A percentile compares a stretch with the other conserved stretches of the same genome.
These are phyloP conservation scores for Cantharellus anzutake DNA, from an alignment of 768 basidiomycete genomes.

Conservation along the genomic window DNA sequence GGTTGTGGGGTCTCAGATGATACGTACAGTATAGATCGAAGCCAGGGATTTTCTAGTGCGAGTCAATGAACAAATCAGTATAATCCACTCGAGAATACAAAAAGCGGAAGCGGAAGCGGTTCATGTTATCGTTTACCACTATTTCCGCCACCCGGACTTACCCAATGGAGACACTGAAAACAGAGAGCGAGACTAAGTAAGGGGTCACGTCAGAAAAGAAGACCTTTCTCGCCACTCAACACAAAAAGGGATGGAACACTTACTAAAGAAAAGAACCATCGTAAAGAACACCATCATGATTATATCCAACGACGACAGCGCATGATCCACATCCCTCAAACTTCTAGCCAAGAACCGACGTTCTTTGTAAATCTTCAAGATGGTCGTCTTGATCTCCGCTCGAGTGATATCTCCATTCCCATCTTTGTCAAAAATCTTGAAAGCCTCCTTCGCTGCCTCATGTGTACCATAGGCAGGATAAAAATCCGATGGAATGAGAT, in stretches of 20 bases:
- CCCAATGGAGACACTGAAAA: conserved; percentile 34
- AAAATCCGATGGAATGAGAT: conserved; percentile 51
- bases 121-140: too few species aligned
- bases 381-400: conserved; percentile 49
- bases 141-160: background rate
- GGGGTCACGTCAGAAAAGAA: background rate
- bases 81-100: too few species aligned
- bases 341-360: conserved; percentile 55
- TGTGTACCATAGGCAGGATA: conserved; percentile 43
- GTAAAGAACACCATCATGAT: conserved; percentile 45
- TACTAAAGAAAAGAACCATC: conserved; percentile 42
- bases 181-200: conserved; percentile 33
- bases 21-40: background rate
- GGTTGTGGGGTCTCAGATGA: background rate
- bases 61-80: background rate
- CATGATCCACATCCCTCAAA: conserved; percentile 51
- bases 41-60: background rate
- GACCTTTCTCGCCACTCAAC: background rate
- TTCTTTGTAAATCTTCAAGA: conserved; percentile 60
- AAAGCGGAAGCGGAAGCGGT: too few species aligned
- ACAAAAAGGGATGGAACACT: background rate
- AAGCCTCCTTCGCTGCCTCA: conserved; percentile 41
- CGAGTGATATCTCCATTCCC: conserved; percentile 59
- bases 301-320: conserved; percentile 42
- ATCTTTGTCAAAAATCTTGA: conserved; percentile 59